phyloP scores from a whole-genome alignment of 192 early-diverging fungal species.

The Geranomyces variabilis region DNA sequence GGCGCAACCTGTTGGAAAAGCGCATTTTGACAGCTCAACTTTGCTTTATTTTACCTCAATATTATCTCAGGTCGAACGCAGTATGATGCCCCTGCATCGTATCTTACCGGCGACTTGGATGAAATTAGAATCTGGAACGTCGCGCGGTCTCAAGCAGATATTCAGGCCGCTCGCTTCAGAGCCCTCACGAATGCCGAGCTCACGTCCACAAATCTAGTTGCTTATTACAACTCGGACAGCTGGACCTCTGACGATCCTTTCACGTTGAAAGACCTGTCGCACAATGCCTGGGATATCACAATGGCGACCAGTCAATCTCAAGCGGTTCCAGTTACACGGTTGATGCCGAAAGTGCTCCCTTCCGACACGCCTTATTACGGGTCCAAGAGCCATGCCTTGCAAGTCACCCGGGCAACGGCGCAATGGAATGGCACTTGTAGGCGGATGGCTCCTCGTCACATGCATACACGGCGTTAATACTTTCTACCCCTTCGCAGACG shows the following conservation, averaged over 20 bases:
- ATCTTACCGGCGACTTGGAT: slow-evolving; percentile 5
- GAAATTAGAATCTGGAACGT: slow-evolving; percentile 14
- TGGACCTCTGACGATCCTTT: not conserved
- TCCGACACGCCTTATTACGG: no score
- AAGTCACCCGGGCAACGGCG: no score
- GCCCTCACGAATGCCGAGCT: not conserved
- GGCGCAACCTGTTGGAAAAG: no score
- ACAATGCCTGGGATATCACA: not conserved
- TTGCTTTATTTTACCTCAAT: no score
- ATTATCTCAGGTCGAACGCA: not conserved
- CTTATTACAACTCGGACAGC: not conserved
- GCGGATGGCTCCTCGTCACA: no score
- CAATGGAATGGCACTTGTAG: no score
- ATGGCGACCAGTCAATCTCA: not conserved
- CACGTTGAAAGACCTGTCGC: not conserved
- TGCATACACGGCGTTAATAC: no score
- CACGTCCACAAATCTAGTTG: not conserved
- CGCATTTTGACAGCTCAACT: no score
- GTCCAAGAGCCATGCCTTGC: no score
- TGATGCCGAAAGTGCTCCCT: not conserved
- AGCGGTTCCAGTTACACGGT: not conserved
- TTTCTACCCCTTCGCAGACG: no score
- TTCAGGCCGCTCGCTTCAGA: not conserved
- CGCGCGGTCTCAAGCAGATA: not conserved
- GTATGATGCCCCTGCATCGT: not conserved